Evolutionary conservation across 306 rosid genomes (phyloP), one percentile per base, ranked within the genome.

Genomic region (Hippophae tibetana): DNA sequence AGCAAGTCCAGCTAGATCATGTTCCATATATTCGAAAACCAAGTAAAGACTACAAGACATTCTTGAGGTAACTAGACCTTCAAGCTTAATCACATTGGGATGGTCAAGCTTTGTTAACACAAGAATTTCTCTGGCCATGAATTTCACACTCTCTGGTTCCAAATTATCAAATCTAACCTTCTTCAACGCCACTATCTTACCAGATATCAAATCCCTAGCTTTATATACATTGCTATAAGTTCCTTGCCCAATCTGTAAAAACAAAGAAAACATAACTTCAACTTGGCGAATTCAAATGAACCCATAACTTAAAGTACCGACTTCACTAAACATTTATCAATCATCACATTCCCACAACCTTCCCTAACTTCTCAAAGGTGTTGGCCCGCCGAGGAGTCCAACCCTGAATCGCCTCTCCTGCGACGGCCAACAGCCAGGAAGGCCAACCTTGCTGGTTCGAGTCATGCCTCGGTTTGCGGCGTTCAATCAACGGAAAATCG

Each of bases 331-430:
- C 60, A 18, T 72, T 56, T 63, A 47, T 44, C 46, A 67, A 60
- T 47, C 42, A 8, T 26, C 52, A 11, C 42, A 61, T 67, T 44
- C 6, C 10, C 43, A 42, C 47, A 57, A 87, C 86, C 96, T 92
- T 92, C 13, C 96, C 85, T 7, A 92, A 90, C 71, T 89, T 87
- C 86, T 92, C 99, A 63, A 92, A 92, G 9, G 96, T 64, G 76
- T 75, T 92, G 69, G 99, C 95, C 12, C 90, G 93, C 41, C 99
- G 96, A 69, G 99, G 99, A 40, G 86, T 78, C 99, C 99, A 92
- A 27, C 81, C 96, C 47, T 78, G 78, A 71, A 92, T 92, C 7
- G 89, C 96, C 3, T 92, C 96, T 51, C 99, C 95, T 53, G 96
- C 95, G 60, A 86, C 96, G 7, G 84, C 95, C 72, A 83, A 56